These are phyloP conservation scores for Avena sativa DNA, from an alignment of 176 grass and related monocot species.

Conservation along the genomic window DNA sequence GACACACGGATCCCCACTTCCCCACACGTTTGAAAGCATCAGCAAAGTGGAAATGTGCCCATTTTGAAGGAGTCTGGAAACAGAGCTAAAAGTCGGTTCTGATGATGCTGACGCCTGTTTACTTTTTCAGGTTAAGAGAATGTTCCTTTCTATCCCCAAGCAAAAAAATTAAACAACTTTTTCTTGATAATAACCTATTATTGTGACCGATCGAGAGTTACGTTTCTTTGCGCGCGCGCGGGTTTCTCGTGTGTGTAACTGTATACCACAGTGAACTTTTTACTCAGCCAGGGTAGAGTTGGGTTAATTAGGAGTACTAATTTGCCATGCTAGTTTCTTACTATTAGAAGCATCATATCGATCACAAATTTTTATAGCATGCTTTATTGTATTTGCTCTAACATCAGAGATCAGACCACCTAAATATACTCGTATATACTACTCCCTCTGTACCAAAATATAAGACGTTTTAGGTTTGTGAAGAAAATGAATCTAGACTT, in stretches of 20 bases:
- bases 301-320: neutral
- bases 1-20: neutral
- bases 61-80: no score
- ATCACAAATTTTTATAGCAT: neutral
- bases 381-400: no score
- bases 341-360: constrained; percentile 14
- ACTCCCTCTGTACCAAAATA: no score
- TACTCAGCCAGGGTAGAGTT: neutral
- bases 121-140: neutral
- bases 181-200: neutral
- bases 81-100: neutral
- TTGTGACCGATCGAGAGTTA: neutral
- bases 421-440: neutral
- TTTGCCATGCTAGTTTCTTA: neutral
- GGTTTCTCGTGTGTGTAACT: neutral
- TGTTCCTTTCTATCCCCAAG: neutral
- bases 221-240: neutral
- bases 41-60: neutral
- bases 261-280: neutral
- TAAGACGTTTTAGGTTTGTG: no score
- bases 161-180: neutral
- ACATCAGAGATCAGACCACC: neutral
- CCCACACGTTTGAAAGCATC: constrained; percentile 37
- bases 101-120: constrained; percentile 9
- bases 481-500: no score